Evolutionary conservation across 148 eudicot genomes (phyloP), one percentile per base, ranked within the genome.

Genomic region (Rhododendron williamsianum): DNA sequence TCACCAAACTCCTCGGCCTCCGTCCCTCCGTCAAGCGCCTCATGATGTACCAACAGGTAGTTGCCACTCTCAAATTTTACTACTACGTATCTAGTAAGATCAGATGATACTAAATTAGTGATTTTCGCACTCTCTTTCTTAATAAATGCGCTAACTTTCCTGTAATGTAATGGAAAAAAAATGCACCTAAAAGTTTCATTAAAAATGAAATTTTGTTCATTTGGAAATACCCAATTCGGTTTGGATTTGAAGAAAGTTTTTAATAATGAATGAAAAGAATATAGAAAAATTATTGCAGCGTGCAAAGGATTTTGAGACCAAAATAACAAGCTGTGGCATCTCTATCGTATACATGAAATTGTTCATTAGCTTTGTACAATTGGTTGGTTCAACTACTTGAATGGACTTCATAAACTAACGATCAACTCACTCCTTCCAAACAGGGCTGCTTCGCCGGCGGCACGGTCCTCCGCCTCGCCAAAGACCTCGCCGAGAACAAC

Each of bases 21-120:
- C 82, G 58, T 10, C 82, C 58, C 3, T 79, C 82, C 60, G 58
- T 79, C 60, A 49, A 79, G 36, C 51, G 82, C 3, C 58, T 79
- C 36, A 79, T 79, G 82, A 79, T 79, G 58, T 79, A 77, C 80
- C 80, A 77, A 41, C 80, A 69, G 74, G 74, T 69, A 69, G 36
- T 67, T 9, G 13, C 36, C 15, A 9, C 13, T 25, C 35, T 27
- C 11, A 2, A 27, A 9, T 27, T 10, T 67, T 9, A 1, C 7
- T 18, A 19, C 4, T 12, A n/a, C n/a, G n/a, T n/a, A 3, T 19
- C 63, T 19, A 0, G 63, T 19, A 56, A 52, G 18, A 12, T 3
- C 58, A 13, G 58, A 0, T 46, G 49, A 46, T 9, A 46, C 6
- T 52, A 16, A 52, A 52, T 0, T 12, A 15, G 3, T 0, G 4